Evolutionary conservation across 1,284 basidiomycete species (phyloP).

Genomic region (Schizophyllum commune): DNA sequence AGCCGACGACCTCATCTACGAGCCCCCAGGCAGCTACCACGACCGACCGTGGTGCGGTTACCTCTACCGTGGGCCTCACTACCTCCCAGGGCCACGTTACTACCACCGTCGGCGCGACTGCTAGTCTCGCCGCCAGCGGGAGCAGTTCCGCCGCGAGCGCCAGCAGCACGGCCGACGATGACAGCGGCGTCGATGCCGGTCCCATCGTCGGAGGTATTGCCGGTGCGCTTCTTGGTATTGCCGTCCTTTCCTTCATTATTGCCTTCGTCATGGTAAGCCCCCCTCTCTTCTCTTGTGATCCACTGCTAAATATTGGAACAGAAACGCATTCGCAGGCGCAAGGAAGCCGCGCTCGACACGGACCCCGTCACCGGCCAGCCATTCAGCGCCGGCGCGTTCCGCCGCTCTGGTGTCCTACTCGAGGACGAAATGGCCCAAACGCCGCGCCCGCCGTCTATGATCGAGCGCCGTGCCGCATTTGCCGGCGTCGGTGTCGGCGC

Average conservation of each 20-base stretch:
- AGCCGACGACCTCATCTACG: not conserved
- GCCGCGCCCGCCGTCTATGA: not conserved
- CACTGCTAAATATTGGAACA: not conserved
- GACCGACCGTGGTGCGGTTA: slow-evolving; percentile 3
- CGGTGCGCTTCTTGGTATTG: slow-evolving; percentile 27
- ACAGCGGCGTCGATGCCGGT: slow-evolving; percentile 24
- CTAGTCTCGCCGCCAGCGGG: not conserved
- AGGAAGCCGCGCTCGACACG: not conserved
- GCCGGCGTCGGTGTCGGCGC: too few relatives aligned
- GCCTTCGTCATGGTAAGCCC: slow-evolving; percentile 27
- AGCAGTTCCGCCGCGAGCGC: slow-evolving; percentile 7
- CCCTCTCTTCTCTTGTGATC: not conserved
- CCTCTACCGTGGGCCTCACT: slow-evolving; percentile 3
- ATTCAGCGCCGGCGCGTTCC: not conserved
- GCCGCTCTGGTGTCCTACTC: not conserved
- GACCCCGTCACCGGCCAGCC: not conserved
- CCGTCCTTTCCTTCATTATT: slow-evolving; percentile 23
- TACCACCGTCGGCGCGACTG: not conserved
- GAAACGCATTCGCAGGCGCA: not conserved
- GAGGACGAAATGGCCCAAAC: not conserved
- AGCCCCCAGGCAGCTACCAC: slow-evolving; percentile 9
- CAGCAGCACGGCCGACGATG: slow-evolving; percentile 9
- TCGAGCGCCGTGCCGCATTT: not conserved
- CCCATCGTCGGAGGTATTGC: slow-evolving; percentile 28
- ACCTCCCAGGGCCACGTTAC: not conserved